Base-by-base conservation (phyloP, 2,329 filamentous ascomycete genomes). In the Fusarium luffae region DNA sequence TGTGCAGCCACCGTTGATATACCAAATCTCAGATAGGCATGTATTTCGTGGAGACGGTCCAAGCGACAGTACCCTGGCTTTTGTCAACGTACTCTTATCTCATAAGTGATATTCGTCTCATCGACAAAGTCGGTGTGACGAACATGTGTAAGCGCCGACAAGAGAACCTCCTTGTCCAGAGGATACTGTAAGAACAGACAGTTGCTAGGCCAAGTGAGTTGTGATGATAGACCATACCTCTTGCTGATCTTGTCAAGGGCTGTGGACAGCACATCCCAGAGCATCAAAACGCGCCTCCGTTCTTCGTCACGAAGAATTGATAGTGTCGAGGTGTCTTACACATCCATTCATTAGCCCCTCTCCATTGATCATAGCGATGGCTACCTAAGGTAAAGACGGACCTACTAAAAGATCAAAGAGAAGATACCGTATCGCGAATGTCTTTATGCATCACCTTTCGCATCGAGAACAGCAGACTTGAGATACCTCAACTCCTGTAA, bases 51-150 rank as follows among this genome's bases (percentile, higher is more conserved):
- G 23, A 51, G 32, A 41, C 34, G 49, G 49, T 21, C 49, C 23
- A 51, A 51, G 49, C 49, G 40, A 23, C 34, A 14, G 13, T 16
- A 25, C 10, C 32, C 23, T 27, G 9, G 48, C 48, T 51, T 16
- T 41, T 51, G 18, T 41, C 23, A 41, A 46, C 5, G 43, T 46
- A 10, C 18, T 19, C 40, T 41, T 27, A 11, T 32, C 44, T 51
- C 23, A 40, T 25, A 51, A 41, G 32, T 41, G 49, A 51, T 51
- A n/a, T 40, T 34, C 12, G 13, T 41, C 25, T 41, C 49, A 51
- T 51, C 32, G 23, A 51, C 13, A 51, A 51, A 51, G 49, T 51
- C 49, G 49, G 49, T 51, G 49, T 51, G 49, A 51, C 49, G 49
- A 51, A 51, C 32, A 25, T 25, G 32, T 51, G 14, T 19, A 51